Conservation (phyloP, 2,329 filamentous ascomycete genomes). For the Verticillium zaregamsianum region DNA sequence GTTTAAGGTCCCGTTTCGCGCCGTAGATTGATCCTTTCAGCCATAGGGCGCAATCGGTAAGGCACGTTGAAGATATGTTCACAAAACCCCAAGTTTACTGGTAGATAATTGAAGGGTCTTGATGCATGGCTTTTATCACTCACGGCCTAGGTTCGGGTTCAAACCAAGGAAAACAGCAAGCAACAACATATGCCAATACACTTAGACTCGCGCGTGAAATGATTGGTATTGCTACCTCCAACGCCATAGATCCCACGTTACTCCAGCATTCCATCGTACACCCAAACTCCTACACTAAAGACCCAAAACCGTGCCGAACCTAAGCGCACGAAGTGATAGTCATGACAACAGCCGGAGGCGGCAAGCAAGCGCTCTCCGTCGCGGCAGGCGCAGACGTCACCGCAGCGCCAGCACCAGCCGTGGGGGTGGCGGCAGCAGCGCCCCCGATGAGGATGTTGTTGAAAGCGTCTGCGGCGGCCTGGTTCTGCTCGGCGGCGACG, state of each 20-base stretch:
- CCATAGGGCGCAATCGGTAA: no score
- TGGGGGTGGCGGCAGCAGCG: neutral
- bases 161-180: no score
- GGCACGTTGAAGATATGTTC: no score
- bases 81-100: no score
- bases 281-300: neutral
- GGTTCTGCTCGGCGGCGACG: conserved; percentile 14
- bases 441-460: conserved; percentile 14
- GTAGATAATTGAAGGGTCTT: no score
- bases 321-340: neutral
- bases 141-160: no score
- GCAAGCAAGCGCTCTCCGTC: neutral
- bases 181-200: no score
- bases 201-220: no score
- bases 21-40: no score
- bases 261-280: neutral
- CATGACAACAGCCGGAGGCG: neutral
- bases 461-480: conserved; percentile 21
- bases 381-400: neutral
- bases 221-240: neutral
- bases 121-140: no score
- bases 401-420: neutral
- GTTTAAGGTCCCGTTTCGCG: no score
- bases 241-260: neutral
- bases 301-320: neutral